These are phyloP conservation scores for Candida alai DNA, from an alignment of 805 yeast species.

Conservation along the genomic window DNA sequence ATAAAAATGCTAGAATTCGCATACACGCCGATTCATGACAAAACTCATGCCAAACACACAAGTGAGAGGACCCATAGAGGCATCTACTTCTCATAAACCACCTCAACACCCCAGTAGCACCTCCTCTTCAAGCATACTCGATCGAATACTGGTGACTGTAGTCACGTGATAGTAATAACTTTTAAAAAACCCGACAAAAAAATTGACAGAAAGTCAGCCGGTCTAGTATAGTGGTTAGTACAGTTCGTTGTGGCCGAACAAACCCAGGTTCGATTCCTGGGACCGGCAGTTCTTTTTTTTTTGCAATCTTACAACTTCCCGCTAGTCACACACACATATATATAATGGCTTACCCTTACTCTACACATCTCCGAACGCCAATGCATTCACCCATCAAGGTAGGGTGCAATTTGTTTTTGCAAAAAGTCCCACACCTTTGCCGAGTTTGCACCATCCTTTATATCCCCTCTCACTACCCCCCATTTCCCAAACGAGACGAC, in stretches of 20 bases:
- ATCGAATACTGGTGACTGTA: too few species aligned
- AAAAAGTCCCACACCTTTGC: slow-evolving; percentile 35
- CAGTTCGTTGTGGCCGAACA: slow-evolving; percentile 48
- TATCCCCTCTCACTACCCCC: slow-evolving; percentile 31
- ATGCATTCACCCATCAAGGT: neutral
- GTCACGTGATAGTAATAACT: neutral
- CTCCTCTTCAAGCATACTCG: too few species aligned
- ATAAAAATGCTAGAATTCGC: too few species aligned
- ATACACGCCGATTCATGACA: too few species aligned
- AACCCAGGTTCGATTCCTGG: slow-evolving; percentile 52
- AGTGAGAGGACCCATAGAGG: too few species aligned
- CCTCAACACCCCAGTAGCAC: too few species aligned
- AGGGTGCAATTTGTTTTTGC: slow-evolving; percentile 16
- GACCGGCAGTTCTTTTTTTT: slow-evolving; percentile 32
- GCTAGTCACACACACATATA: too few species aligned
- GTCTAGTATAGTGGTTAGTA: slow-evolving; percentile 49
- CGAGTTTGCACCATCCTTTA: slow-evolving; percentile 25
- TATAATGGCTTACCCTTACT: neutral
- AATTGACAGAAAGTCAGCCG: slow-evolving; percentile 22
- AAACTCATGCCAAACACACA: too few species aligned
- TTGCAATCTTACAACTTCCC: too few species aligned
- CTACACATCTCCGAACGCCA: neutral
- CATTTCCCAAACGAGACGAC: slow-evolving; percentile 35
- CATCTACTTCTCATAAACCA: too few species aligned
- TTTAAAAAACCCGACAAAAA: neutral